Evolutionary conservation across 2,329 filamentous ascomycete genomes (phyloP), one percentile per base, ranked within the genome.

Genomic region (Rutstroemia sp.): DNA sequence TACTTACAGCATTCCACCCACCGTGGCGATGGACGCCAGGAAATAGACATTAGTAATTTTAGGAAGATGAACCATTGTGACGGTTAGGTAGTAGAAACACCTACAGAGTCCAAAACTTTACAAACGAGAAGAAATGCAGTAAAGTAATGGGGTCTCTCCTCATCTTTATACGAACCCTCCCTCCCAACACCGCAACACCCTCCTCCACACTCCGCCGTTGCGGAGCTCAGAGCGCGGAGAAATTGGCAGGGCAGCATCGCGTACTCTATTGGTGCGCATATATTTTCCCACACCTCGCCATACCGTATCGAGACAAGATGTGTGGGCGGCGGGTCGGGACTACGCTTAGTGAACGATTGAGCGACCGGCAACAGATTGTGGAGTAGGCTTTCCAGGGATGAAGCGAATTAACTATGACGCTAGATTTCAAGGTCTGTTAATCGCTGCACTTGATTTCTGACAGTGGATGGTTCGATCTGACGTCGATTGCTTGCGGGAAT

Each of bases 11-110:
- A 60, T 61, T 5, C 56, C 58, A 49, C 58, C 60, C 10, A 60
- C 56, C 10, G 58, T 60, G 38, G 58, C 58, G 48, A 59, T 57
- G 6, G 59, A 53, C 23, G 60, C 61, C 42, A 63, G 41, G 51
- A 63, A 63, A 21, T 64, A 64, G 16, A 57, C 58, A 44, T 63
- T 63, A 14, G 59, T 55, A 12, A 61, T 58, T 45, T 63, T 64
- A 9, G 58, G 60, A 16, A 62, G 47, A 21, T 54, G 52, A 34
- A 51, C 17, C 48, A 51, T 46, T 19, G 14, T 42, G 48, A 59
- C 57, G 12, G 58, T 38, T 19, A 48, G 54, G 55, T 48, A 34
- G 56, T 59, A 53, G 44, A 42, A 19, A 48, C 4, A 7, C 6
- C 46, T 10, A 14, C 3, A 25, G 16, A 7, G 1, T 48, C n/a